These are phyloP conservation scores for Aotearoamyces nothofagi DNA, from an alignment of 2,329 filamentous ascomycete genomes.

Conservation along the genomic window DNA sequence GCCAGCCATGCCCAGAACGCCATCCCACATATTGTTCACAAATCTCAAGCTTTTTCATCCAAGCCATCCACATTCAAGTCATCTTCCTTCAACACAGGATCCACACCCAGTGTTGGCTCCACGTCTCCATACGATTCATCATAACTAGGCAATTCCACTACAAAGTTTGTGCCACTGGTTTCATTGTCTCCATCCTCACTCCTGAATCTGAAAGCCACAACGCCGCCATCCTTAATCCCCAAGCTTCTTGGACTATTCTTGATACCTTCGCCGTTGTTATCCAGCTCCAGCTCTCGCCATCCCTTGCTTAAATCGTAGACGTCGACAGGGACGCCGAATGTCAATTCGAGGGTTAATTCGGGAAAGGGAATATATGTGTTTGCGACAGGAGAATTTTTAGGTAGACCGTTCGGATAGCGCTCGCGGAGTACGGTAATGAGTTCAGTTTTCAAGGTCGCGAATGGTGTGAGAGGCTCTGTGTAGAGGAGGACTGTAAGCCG, in stretches of 20 bases:
- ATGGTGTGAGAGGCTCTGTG: conserved; percentile 38
- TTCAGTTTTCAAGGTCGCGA: conserved; percentile 38
- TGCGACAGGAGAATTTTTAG: conserved; percentile 23
- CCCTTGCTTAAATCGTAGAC: conserved; percentile 30
- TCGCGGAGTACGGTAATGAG: conserved; percentile 43
- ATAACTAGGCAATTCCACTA: conserved; percentile 9
- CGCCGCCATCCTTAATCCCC: conserved; percentile 23
- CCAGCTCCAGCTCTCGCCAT: conserved; percentile 28
- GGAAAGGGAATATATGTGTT: conserved; percentile 22
- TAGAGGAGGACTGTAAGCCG: conserved; percentile 57
- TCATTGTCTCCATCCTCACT: conserved; percentile 23
- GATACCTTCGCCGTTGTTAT: conserved; percentile 19
- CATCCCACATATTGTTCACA: too few species aligned
- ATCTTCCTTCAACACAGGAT: too few species aligned
- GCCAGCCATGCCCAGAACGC: too few species aligned
- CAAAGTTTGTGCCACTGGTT: conserved; percentile 14
- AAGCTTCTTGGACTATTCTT: conserved; percentile 19
- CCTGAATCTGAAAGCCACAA: conserved; percentile 23
- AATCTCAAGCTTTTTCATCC: too few species aligned
- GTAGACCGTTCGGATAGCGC: conserved; percentile 37
- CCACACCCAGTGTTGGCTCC: too few species aligned
- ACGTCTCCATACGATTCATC: conserved; percentile 27
- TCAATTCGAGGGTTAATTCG: conserved; percentile 23
- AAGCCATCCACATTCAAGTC: too few species aligned
- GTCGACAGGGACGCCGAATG: conserved; percentile 30